Evolutionary conservation across 2,329 filamentous ascomycete species (phyloP).

Genomic region (Aspergillus alliaceus): DNA sequence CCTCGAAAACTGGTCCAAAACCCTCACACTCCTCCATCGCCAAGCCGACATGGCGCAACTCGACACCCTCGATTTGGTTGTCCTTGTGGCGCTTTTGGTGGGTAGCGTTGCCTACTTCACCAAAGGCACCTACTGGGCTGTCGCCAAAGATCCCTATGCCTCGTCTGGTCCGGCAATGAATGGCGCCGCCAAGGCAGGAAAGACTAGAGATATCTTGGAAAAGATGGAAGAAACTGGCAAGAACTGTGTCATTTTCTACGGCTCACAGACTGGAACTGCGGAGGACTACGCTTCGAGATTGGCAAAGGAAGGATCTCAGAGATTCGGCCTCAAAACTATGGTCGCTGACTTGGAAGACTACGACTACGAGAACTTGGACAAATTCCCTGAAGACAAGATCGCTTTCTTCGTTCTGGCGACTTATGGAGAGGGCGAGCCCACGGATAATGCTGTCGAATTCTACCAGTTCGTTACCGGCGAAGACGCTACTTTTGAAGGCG

Average conservation of each 20-base stretch:
- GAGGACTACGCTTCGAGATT: conserved; percentile 97
- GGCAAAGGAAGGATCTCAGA: conserved; percentile 94
- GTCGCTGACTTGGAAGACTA: conserved; percentile 97
- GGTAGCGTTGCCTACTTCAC: conserved; percentile 96
- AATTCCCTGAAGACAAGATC: conserved; percentile 84
- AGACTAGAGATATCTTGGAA: conserved; percentile 88
- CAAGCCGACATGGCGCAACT: conserved; percentile 76
- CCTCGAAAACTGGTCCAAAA: neutral
- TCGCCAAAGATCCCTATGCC: conserved; percentile 86
- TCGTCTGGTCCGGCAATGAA: conserved; percentile 62
- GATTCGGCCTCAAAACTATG: conserved; percentile 97
- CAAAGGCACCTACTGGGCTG: conserved; percentile 84
- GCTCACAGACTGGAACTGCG: conserved; percentile 95
- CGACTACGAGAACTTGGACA: conserved; percentile 91
- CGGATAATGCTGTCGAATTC: conserved; percentile 98
- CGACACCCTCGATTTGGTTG: conserved; percentile 90
- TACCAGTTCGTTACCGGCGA: conserved; percentile 92
- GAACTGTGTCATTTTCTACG: conserved; percentile 98
- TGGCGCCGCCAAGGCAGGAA: conserved; percentile 71
- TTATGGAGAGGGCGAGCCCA: conserved; percentile 97
- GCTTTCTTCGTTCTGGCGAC: conserved; percentile 95
- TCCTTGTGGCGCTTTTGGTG: conserved; percentile 80
- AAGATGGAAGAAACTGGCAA: conserved; percentile 95
- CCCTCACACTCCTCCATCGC: conserved; percentile 1
- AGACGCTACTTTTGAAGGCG: conserved; percentile 76